Evolutionary conservation across 129 eudicot genomes (phyloP), one percentile per base, ranked within the genome.

Genomic region (Heracleum sosnowskyi): DNA sequence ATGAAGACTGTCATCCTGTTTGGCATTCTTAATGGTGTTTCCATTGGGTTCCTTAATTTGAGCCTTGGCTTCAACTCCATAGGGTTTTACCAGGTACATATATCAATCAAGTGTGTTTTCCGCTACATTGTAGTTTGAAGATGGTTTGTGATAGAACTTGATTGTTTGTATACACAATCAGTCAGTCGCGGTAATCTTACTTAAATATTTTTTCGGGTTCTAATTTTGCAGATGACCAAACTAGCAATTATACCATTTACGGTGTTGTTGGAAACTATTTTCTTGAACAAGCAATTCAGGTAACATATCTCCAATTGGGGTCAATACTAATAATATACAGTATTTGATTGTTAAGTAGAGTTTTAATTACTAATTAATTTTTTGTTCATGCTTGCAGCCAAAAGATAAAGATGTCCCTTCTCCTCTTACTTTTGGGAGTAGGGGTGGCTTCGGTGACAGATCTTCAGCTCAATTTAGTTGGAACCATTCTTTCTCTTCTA

Each of bases 31-130:
- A 95, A 95, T 85, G 98, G 98, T 5, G 83, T 90, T 60, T 95
- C 98, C 29, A 95, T 95, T 73, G 98, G 98, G 69, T 84, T 95
- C 81, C 96, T 95, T 74, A 95, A 95, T 74, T 77, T 95, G 76
- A 95, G 98, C 86, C 85, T 95, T 41, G 98, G 98, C 41, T 95
- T 95, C 73, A 95, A 95, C 83, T 95, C 98, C 84, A 90, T 95
- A 73, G 98, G 98, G 17, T 95, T 95, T 84, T 95, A 95, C 76
- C 97, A 92, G 95, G 97, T 92, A 4, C 15, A 29, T 75, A 68
- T 68, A 4, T 68, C 20, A n/a, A n/a, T 29, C 36, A 16, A 16
- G 20, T 16, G 55, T 41, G 45, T 41, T 41, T 41, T 9, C 45
- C 55, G 22, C 4, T 4, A 47, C 55, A 16, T 49, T 49, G 60